Evolutionary conservation across 345 rosid species (phyloP), one percentile per base, ranked within the genome.

Genomic region (Salix caprea): DNA sequence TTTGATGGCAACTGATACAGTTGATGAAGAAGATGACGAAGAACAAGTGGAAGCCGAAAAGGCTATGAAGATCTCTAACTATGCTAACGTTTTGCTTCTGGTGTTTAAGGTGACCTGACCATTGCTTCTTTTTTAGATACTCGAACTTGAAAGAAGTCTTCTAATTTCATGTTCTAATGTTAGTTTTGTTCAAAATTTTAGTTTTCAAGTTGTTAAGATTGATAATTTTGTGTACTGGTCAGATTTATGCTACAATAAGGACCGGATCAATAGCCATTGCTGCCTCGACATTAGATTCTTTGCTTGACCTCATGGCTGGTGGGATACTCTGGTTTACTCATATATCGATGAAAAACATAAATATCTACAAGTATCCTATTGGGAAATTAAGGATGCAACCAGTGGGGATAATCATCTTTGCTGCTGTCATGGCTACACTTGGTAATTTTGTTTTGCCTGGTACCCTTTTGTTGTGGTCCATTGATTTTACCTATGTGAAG

Each of bases 361-460:
- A 95, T 75, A 89, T 95, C 58, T 95, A 95, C 72, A 88, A 90
- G 69, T 95, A 93, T 48, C 99, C 99, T n/a, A 93, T 95, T 32
- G 99, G 99, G 37, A 95, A 95, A 84, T 79, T 95, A 78, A 91
- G 99, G 84, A 91, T 95, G 72, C 99, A 95, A 73, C 99, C 98
- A 0, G 99, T 95, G 2, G 98, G 99, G 46, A 91, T 95, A 70
- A 86, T 95, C 86, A 84, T 93, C 72, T 93, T 95, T 78, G 98
- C 98, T 26, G 99, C 98, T 13, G 58, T 95, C 58, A 95, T 95
- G 99, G 97, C 99, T 62, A 93, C 98, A 34, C 94, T 96, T 7
- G 98, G 99, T 96, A 86, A 76, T 80, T 73, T 68, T n/a, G 18
- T 50, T 8, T 9, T 40, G 26, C 16, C 65, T 56, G 18, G 21